These are phyloP conservation scores for Canna indica DNA, from an alignment of 176 grass and related monocot species.

Conservation along the genomic window DNA sequence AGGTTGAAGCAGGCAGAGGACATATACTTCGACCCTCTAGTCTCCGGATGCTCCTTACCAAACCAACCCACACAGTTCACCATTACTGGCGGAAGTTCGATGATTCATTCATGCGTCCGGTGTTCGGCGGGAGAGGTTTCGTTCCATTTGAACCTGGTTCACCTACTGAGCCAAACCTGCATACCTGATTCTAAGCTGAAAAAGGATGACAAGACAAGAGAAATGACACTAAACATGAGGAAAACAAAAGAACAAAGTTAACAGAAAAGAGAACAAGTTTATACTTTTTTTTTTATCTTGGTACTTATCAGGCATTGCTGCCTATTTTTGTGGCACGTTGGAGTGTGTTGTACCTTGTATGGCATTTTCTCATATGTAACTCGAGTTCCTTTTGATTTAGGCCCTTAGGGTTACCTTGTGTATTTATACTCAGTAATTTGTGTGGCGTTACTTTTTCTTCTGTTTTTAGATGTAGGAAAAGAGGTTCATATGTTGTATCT, in stretches of 20 bases:
- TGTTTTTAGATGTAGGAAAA: background rate
- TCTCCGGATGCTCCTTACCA: constrained; percentile 87
- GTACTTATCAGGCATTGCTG: background rate
- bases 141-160: constrained; percentile 64
- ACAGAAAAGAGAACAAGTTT: too few relatives aligned
- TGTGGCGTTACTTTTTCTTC: background rate
- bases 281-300: background rate
- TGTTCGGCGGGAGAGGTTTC: constrained; percentile 85
- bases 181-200: background rate
- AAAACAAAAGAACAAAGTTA: too few relatives aligned
- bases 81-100: constrained; percentile 98
- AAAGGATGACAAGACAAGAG: background rate
- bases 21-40: constrained; percentile 46
- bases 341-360: background rate
- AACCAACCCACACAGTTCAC: constrained; percentile 83
- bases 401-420: background rate
- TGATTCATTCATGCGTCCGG: constrained; percentile 65
- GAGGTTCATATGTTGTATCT: background rate
- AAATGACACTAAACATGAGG: background rate
- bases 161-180: constrained; percentile 43
- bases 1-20: constrained; percentile 25
- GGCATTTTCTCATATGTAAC: background rate
- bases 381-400: background rate
- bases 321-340: background rate
- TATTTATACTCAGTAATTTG: background rate